Conservation (phyloP, 2,329 filamentous ascomycete genomes). For the Paraconiothyrium sp. region DNA sequence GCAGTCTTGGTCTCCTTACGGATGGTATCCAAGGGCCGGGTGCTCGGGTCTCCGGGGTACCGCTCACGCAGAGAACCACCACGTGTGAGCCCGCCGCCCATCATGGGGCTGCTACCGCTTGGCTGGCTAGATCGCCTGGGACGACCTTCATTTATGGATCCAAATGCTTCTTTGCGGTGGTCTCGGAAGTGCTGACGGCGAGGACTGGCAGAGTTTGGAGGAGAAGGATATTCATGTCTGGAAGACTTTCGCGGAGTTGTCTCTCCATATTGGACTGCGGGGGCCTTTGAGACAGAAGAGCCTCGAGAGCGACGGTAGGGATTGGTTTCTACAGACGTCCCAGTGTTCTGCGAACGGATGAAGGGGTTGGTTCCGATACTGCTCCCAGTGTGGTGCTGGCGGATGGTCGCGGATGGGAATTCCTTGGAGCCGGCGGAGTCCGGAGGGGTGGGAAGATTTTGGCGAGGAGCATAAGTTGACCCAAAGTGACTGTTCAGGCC, state of each 20-base stretch:
- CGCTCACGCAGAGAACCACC: conserved; percentile 66
- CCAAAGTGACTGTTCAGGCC: conserved; percentile 69
- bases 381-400: conserved; percentile 46
- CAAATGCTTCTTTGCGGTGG: conserved; percentile 45
- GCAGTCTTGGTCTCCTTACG: conserved; percentile 70
- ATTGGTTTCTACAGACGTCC: conserved; percentile 53
- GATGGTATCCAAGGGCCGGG: conserved; percentile 73
- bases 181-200: conserved; percentile 52
- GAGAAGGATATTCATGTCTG: conserved; percentile 57
- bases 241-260: conserved; percentile 30
- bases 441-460: conserved; percentile 41
- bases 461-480: conserved; percentile 54
- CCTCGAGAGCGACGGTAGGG: conserved; percentile 53
- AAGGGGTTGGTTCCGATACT: conserved; percentile 57
- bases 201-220: conserved; percentile 65
- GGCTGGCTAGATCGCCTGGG: conserved; percentile 48
- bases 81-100: conserved; percentile 44
- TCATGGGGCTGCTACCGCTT: conserved; percentile 36
- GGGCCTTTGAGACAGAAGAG: conserved; percentile 40
- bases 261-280: conserved; percentile 28
- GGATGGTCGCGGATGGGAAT: conserved; percentile 34
- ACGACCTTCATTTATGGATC: conserved; percentile 38
- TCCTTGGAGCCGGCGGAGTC: conserved; percentile 41
- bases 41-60: conserved; percentile 71
- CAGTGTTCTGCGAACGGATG: conserved; percentile 50